A percentile compares a stretch with the other conserved stretches of the same genome.
These are phyloP conservation scores for Teratosphaeria gauchensis DNA, from an alignment of 2,329 filamentous ascomycete genomes.

Conservation along the genomic window DNA sequence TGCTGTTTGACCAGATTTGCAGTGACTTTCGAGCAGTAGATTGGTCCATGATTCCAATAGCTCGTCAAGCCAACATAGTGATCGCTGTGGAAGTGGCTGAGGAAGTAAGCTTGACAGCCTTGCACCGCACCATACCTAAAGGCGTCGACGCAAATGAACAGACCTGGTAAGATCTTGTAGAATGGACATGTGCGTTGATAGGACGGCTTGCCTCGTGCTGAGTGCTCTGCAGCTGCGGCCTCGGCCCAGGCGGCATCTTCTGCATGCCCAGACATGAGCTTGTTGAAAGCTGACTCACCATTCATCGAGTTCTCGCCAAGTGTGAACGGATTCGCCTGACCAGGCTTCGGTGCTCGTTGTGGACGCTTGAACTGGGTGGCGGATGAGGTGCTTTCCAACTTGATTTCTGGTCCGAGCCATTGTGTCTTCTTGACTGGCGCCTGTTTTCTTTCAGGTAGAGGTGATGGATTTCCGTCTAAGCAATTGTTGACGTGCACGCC, in stretches of 20 bases:
- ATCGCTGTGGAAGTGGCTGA: slow-evolving; percentile 96
- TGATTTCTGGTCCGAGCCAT: slow-evolving; percentile 3
- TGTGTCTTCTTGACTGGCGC: slow-evolving; percentile 5
- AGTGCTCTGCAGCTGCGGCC: slow-evolving; percentile 69
- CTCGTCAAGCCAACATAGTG: slow-evolving; percentile 88
- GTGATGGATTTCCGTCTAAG: slow-evolving; percentile 68
- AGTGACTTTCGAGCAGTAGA: slow-evolving; percentile 91
- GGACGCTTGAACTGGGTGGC: slow-evolving; percentile 56
- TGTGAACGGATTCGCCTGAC: slow-evolving; percentile 69
- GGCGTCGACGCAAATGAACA: slow-evolving; percentile 89
- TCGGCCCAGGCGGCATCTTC: slow-evolving; percentile 85
- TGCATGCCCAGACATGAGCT: slow-evolving; percentile 83
- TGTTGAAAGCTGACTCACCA: slow-evolving; percentile 69
- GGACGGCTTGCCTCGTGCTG: slow-evolving; percentile 72
- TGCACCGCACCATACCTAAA: slow-evolving; percentile 91
- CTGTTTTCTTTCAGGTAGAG: slow-evolving; percentile 34
- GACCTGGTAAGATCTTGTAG: slow-evolving; percentile 93
- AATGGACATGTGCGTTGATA: slow-evolving; percentile 91
- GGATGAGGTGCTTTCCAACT: slow-evolving; percentile 14
- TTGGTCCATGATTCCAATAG: slow-evolving; percentile 84
- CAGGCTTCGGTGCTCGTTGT: slow-evolving; percentile 59
- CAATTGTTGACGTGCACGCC: slow-evolving; percentile 87
- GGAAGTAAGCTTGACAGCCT: slow-evolving; percentile 87
- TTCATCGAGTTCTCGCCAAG: slow-evolving; percentile 33
- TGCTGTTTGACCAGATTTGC: slow-evolving; percentile 82